A percentile compares a stretch with the other conserved stretches of the same genome.
Conservation (phyloP, 805 yeast genomes). For the Cyberlindnera maclurae region DNA sequence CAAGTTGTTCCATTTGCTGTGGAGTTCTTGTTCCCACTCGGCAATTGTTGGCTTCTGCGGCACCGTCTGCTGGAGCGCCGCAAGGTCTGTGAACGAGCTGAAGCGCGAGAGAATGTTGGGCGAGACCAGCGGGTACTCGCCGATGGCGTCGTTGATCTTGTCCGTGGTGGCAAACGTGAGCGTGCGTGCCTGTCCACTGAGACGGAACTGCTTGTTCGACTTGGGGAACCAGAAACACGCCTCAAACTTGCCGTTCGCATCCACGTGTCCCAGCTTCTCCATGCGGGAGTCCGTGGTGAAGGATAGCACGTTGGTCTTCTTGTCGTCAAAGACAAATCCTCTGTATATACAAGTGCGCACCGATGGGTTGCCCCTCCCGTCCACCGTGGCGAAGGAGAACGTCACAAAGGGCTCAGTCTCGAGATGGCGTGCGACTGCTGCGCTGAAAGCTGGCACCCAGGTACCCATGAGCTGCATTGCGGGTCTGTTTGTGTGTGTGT, state of each 20-base stretch:
- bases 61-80: slow-evolving; percentile 32
- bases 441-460: slow-evolving; percentile 64
- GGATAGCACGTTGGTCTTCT: slow-evolving; percentile 56
- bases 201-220: slow-evolving; percentile 60
- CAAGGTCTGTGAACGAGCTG: slow-evolving; percentile 20
- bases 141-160: slow-evolving; percentile 12
- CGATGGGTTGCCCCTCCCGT: slow-evolving; percentile 44
- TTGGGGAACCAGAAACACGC: slow-evolving; percentile 68
- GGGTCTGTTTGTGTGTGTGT: neutral
- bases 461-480: slow-evolving; percentile 50
- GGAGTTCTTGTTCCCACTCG: slow-evolving; percentile 65
- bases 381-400: slow-evolving; percentile 67
- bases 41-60: slow-evolving; percentile 23
- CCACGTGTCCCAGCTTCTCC: slow-evolving; percentile 47
- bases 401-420: slow-evolving; percentile 44
- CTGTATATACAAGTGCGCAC: slow-evolving; percentile 66
- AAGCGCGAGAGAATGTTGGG: slow-evolving; percentile 19
- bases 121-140: slow-evolving; percentile 25
- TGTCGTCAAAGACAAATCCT: slow-evolving; percentile 69
- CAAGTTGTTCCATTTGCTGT: slow-evolving; percentile 54
- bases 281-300: slow-evolving; percentile 70
- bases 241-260: slow-evolving; percentile 50
- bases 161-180: slow-evolving; percentile 25
- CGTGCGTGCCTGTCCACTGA: slow-evolving; percentile 57
- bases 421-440: slow-evolving; percentile 42